Conservation (phyloP, 805 yeast genomes). For the Pichia rugopelliculosa region DNA sequence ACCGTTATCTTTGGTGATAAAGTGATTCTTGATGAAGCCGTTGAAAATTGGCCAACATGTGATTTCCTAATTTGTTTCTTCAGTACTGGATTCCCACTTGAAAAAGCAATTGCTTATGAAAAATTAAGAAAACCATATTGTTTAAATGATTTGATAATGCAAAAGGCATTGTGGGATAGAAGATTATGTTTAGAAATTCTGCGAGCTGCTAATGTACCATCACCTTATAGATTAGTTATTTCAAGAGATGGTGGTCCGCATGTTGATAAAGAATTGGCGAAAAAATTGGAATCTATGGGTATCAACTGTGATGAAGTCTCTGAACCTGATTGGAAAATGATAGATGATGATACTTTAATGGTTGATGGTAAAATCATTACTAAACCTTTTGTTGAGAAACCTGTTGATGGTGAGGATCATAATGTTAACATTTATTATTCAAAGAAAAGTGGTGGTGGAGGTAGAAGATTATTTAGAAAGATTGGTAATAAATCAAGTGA, state of each 20-base stretch:
- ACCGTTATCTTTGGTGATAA: conserved; percentile 96
- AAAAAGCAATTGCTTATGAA: conserved; percentile 88
- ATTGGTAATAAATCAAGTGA: conserved; percentile 97
- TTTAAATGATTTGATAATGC: conserved; percentile 84
- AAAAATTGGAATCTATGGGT: conserved; percentile 54
- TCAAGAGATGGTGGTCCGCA: conserved; percentile 96
- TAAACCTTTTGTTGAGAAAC: conserved; percentile 96
- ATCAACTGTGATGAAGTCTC: conserved; percentile 40
- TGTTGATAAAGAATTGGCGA: conserved; percentile 59
- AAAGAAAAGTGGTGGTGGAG: conserved; percentile 91
- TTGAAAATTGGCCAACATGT: conserved; percentile 99
- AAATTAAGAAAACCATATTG: conserved; percentile 83
- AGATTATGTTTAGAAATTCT: conserved; percentile 74
- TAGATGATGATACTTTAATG: conserved; percentile 74
- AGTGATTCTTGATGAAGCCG: conserved; percentile 83
- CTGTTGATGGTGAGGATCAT: conserved; percentile 98
- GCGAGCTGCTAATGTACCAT: conserved; percentile 77
- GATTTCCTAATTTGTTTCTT: conserved; percentile 91
- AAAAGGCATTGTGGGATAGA: conserved; percentile 96
- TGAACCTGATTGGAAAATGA: conserved; percentile 83
- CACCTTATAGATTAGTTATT: conserved; percentile 82
- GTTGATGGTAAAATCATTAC: conserved; percentile 65
- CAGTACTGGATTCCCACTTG: conserved; percentile 93
- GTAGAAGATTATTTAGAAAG: conserved; percentile 85
- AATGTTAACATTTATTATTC: conserved; percentile 91